phyloP scores from a whole-genome alignment of 768 basidiomycete species.

The Tricholoma sp. region DNA sequence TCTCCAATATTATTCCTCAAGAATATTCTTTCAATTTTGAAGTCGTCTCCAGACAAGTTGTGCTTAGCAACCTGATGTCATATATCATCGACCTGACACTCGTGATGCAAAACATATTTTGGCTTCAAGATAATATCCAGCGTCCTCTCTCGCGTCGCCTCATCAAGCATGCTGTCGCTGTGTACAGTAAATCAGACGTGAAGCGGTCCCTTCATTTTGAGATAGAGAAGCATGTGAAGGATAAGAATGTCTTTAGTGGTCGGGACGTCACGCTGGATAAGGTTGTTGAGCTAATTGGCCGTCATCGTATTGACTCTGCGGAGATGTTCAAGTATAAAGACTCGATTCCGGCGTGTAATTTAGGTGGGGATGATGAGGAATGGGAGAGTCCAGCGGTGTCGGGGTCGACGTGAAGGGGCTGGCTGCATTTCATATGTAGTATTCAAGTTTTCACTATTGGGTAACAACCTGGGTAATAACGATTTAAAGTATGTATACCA shows the following conservation, averaged over 20 bases:
- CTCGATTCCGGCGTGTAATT: too few relatives aligned
- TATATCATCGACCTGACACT: constrained; percentile 18
- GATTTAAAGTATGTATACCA: too few relatives aligned
- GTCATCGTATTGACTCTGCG: constrained; percentile 7
- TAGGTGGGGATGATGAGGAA: too few relatives aligned
- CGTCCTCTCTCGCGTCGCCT: constrained; percentile 8
- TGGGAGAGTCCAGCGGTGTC: too few relatives aligned
- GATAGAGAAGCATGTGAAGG: constrained; percentile 8
- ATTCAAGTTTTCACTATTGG: too few relatives aligned
- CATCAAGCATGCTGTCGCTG: constrained; percentile 9
- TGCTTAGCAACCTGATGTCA: constrained; percentile 14
- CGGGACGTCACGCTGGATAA: constrained; percentile 8
- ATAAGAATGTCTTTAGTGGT: constrained; percentile 3
- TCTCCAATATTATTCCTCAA: background rate
- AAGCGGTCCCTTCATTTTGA: constrained; percentile 8
- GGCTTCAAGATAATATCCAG: constrained; percentile 1
- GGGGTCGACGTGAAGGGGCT: too few relatives aligned
- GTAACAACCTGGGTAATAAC: too few relatives aligned
- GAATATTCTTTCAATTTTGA: background rate
- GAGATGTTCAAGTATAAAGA: constrained; percentile 1
- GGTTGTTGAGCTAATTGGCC: constrained; percentile 6
- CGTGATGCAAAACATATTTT: constrained; percentile 17
- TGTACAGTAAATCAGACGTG: constrained; percentile 7
- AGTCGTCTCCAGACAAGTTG: constrained; percentile 8
- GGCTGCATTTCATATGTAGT: too few relatives aligned